A percentile compares a stretch with the other conserved stretches of the same genome.
Evolutionary conservation across 257 asterid species (phyloP).

Genomic region (Solanum dulcamara): DNA sequence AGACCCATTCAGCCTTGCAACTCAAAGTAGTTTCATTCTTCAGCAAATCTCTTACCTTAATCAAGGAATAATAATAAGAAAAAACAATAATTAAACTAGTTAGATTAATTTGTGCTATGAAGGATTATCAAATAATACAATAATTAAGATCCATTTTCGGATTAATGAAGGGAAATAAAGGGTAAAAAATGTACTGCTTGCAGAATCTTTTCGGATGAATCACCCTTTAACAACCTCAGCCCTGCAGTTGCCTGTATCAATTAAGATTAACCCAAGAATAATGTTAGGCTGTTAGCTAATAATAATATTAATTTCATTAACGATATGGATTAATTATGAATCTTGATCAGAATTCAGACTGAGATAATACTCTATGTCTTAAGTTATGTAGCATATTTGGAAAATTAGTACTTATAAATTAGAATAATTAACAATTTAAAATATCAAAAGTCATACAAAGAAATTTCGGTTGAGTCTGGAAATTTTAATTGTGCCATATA

Average conservation of each 20-base stretch:
- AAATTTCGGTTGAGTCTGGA: too few species aligned
- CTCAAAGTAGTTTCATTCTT: slow-evolving; percentile 44
- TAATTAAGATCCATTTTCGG: not conserved
- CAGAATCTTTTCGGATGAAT: slow-evolving; percentile 50
- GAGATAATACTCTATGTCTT: too few species aligned
- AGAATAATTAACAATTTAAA: too few species aligned
- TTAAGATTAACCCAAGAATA: not conserved
- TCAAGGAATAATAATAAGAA: not conserved
- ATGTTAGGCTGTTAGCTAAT: not conserved
- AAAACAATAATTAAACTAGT: not conserved
- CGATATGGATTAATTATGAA: not conserved
- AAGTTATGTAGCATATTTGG: too few species aligned
- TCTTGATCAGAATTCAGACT: not conserved
- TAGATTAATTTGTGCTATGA: not conserved
- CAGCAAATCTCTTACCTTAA: slow-evolving; percentile 51
- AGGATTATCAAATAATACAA: not conserved
- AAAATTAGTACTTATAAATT: too few species aligned
- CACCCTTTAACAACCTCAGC: slow-evolving; percentile 58
- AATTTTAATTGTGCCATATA: too few species aligned
- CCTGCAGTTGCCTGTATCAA: slow-evolving; percentile 62
- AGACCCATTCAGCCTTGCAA: slow-evolving; percentile 48
- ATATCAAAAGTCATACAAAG: too few species aligned
- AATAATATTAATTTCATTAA: not conserved
- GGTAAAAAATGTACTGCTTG: slow-evolving; percentile 35
- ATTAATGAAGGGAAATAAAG: not conserved